Evolutionary conservation across 768 basidiomycete species (phyloP), one percentile per base, ranked within the genome.

Genomic region (Mycena galericulata): DNA sequence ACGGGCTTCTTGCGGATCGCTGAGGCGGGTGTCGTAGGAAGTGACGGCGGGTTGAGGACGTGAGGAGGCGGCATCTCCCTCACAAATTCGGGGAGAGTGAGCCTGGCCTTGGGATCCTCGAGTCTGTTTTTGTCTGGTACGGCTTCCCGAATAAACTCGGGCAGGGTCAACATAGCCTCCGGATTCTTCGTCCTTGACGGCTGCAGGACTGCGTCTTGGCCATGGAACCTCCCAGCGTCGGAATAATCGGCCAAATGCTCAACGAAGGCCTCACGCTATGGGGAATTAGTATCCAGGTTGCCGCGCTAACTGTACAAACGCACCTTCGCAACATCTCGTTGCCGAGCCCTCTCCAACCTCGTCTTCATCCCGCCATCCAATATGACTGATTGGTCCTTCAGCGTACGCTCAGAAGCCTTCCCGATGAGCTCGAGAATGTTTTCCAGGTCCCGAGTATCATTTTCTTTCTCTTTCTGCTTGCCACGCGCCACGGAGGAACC

Each of bases 221-320:
- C 85, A 60, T 90, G 90, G 40, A 97, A 80, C 61, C 96, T 86
- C 24, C 96, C 90, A 1, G 89, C 86, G 50, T 85, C 83, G 0
- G 94, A 92, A 74, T 93, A 93, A 30, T 86, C 83, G 12, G 89
- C 83, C 2, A 97, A 83, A 64, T 89, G 88, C 61, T 92, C 90
- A 12, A 96, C 90, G 75, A 97, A 95, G 10, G 87, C 87, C 47
- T 90, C 87, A 64, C 90, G 89, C 92, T 94, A 72, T 36, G 69
- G 62, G 55, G 40, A 63, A 59, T 58, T 38, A 30, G 53, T 66
- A 53, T 9, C 2, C 3, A 2, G 14, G 18, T 36, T 36, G 14
- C 14, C 6, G 24, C 1, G 32, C 3, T 4, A 40, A 11, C 9
- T 54, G 12, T 18, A 1, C 22, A 54, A 24, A 26, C 6, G 47